Percentiles rank a stretch among this genome's conserved stretches.
Evolutionary conservation across 208 protist species (phyloP).

Genomic region (Sergeia podlipaevii): DNA sequence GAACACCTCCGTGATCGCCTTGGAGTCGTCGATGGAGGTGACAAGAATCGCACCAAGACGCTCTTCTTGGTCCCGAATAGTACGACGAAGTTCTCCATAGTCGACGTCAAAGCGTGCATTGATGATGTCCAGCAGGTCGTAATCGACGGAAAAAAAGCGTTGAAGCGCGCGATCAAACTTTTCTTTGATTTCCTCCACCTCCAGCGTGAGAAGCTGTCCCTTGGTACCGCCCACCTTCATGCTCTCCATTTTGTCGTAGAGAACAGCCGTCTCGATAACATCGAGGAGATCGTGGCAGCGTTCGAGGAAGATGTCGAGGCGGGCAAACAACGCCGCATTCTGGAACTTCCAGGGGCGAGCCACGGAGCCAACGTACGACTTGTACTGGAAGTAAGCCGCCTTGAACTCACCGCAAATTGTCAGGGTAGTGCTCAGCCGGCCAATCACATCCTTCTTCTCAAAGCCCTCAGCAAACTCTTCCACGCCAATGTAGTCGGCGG

Average conservation of each 20-base stretch:
- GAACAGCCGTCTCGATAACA: constrained; percentile 90
- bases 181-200: constrained; percentile 89
- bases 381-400: constrained; percentile 93
- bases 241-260: constrained; percentile 96
- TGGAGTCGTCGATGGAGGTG: constrained; percentile 92
- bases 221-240: constrained; percentile 95
- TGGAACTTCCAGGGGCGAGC: constrained; percentile 93
- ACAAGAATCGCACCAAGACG: constrained; percentile 91
- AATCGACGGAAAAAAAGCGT: constrained; percentile 86
- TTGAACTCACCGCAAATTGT: constrained; percentile 92
- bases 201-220: constrained; percentile 81
- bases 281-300: constrained; percentile 96
- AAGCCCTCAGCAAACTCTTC: constrained; percentile 90
- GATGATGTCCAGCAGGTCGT: constrained; percentile 95
- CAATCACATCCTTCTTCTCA: constrained; percentile 93
- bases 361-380: constrained; percentile 73
- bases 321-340: constrained; percentile 93
- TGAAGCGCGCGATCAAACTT: constrained; percentile 74
- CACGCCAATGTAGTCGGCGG: constrained; percentile 86
- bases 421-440: constrained; percentile 81
- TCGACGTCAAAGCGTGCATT: constrained; percentile 93
- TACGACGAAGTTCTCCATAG: constrained; percentile 86
- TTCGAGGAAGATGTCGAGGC: constrained; percentile 95
- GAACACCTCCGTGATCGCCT: constrained; percentile 92
- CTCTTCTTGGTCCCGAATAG: constrained; percentile 90